Percentiles rank a stretch among this genome's conserved stretches.
Conservation (phyloP, 306 rosid species). For the barrel medic (Medicago truncatula) region MtrunA17r5.0-ANR NC_053043.1:3461001-3461500, state of each 20-base stretch:
- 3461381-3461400: constrained; percentile 60
- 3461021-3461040: too few species aligned
- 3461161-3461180: too few species aligned
- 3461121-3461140: too few species aligned
- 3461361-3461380: constrained; percentile 89
- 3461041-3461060: too few species aligned
- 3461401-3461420: constrained; percentile 68
- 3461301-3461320: neutral
- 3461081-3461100: too few species aligned
- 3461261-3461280: neutral
- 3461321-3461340: constrained; percentile 41
- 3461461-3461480: constrained; percentile 58
- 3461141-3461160: too few species aligned
- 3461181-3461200: too few species aligned
- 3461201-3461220: neutral
- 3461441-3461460: constrained; percentile 59
- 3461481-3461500: constrained; percentile 59
- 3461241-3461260: neutral
- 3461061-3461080: too few species aligned
- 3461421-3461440: constrained; percentile 57
- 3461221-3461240: constrained; percentile 1
- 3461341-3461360: constrained; percentile 47
- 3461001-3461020: too few species aligned
- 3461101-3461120: too few species aligned
- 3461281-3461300: constrained; percentile 5